Conservation (phyloP, 495 filamentous ascomycete genomes). For the Penicillium cosmopolitanum region DNA sequence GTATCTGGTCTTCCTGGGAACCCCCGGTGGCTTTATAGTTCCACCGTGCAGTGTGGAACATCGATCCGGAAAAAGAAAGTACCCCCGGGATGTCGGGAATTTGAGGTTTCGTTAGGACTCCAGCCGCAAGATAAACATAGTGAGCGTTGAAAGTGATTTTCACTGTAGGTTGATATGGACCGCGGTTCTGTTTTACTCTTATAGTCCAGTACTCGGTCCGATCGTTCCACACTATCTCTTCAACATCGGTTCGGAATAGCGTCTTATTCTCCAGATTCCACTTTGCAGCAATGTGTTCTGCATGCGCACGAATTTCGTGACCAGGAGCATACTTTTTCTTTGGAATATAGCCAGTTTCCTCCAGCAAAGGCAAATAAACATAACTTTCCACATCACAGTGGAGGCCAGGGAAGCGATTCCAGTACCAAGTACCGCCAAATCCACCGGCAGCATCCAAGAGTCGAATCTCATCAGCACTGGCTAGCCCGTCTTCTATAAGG, state of each 20-base stretch:
- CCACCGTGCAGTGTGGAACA: constrained; percentile 46
- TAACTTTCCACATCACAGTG: constrained; percentile 33
- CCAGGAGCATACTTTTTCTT: constrained; percentile 32
- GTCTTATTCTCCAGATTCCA: constrained; percentile 49
- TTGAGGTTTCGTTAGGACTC: background rate
- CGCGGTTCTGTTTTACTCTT: background rate
- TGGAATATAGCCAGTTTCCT: constrained; percentile 61
- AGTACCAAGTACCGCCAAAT: constrained; percentile 56
- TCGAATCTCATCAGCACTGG: constrained; percentile 43
- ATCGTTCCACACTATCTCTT: constrained; percentile 27
- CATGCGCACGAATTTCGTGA: constrained; percentile 24
- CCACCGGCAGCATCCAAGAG: constrained; percentile 51
- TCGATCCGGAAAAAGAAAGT: background rate
- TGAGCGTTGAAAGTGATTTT: background rate
- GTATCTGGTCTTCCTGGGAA: constrained; percentile 36
- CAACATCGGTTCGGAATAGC: constrained; percentile 38
- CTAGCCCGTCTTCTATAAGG: constrained; percentile 48
- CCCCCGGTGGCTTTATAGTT: constrained; percentile 52
- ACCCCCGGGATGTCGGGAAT: background rate
- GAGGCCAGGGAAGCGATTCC: constrained; percentile 38
- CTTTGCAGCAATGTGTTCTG: constrained; percentile 29
- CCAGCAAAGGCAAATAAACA: constrained; percentile 53
- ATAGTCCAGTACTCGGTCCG: background rate
- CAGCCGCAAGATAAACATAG: constrained; percentile 1
- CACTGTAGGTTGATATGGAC: background rate